Conservation (phyloP, 805 yeast species). For the Metschnikowia baotianmanensis region DNA sequence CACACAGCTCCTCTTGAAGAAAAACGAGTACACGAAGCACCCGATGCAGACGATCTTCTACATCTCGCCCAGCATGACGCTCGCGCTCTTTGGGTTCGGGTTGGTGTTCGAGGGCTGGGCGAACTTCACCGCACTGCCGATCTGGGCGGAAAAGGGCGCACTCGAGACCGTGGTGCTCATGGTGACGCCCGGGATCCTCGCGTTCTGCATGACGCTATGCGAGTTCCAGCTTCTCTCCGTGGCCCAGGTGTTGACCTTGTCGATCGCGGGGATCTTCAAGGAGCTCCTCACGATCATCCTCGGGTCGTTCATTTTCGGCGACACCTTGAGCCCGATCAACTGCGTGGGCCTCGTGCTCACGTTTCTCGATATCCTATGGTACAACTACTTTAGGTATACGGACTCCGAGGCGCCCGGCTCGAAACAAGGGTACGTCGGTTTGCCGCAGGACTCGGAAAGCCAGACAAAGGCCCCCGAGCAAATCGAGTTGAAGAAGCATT, state of each 20-base stretch:
- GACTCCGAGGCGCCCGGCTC: slow-evolving; percentile 19
- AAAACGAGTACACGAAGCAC: slow-evolving; percentile 57
- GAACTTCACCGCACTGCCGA: slow-evolving; percentile 48
- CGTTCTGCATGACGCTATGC: slow-evolving; percentile 84
- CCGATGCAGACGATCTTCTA: slow-evolving; percentile 84
- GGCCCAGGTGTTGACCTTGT: slow-evolving; percentile 80
- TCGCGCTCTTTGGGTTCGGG: slow-evolving; percentile 61
- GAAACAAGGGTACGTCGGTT: slow-evolving; percentile 9
- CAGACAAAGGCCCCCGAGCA: slow-evolving; percentile 10
- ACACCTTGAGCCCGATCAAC: slow-evolving; percentile 64
- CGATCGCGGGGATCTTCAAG: slow-evolving; percentile 90
- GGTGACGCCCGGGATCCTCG: slow-evolving; percentile 79
- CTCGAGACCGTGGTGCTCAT: slow-evolving; percentile 55
- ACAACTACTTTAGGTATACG: slow-evolving; percentile 61
- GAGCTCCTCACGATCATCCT: slow-evolving; percentile 81
- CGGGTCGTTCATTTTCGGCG: slow-evolving; percentile 70
- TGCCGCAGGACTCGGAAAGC: slow-evolving; percentile 12
- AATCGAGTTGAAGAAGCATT: slow-evolving; percentile 17
- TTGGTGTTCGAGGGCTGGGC: slow-evolving; percentile 65
- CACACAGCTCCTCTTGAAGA: slow-evolving; percentile 76
- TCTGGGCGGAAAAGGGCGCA: slow-evolving; percentile 67
- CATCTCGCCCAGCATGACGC: slow-evolving; percentile 80
- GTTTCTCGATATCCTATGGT: slow-evolving; percentile 75
- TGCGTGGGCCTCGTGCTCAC: slow-evolving; percentile 73
- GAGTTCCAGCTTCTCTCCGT: slow-evolving; percentile 81